These are phyloP conservation scores for Xylaria sp. DNA, from an alignment of 2,329 filamentous ascomycete genomes.

Conservation along the genomic window DNA sequence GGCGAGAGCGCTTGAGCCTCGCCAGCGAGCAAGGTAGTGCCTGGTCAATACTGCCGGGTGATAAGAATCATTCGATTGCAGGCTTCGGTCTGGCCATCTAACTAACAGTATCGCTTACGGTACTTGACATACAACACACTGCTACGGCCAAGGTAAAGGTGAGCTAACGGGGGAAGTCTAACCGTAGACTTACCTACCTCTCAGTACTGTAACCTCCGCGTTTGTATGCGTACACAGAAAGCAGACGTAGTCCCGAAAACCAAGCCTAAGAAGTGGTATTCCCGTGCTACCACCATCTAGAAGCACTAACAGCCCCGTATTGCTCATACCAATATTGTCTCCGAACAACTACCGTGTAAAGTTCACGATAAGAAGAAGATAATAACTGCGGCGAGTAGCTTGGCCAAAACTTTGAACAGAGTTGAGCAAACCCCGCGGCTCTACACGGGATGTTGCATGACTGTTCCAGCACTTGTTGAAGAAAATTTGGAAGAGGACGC, in stretches of 20 bases:
- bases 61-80: conserved; percentile 13
- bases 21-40: conserved; percentile 12
- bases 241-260: too few relatives aligned
- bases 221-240: too few relatives aligned
- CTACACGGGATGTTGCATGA: not conserved
- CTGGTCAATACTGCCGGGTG: conserved; percentile 1
- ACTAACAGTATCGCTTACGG: too few relatives aligned
- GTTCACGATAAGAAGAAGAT: not conserved
- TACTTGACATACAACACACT: too few relatives aligned
- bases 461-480: not conserved
- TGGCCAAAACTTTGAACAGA: not conserved
- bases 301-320: not conserved
- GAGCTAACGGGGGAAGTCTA: conserved; percentile 9
- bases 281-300: not conserved
- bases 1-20: not conserved
- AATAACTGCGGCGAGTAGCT: not conserved
- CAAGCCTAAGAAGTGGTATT: not conserved
- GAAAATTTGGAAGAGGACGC: conserved; percentile 10
- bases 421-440: not conserved
- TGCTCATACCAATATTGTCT: not conserved
- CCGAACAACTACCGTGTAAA: not conserved
- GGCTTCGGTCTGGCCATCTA: conserved; percentile 4
- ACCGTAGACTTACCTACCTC: conserved; percentile 4
- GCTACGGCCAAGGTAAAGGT: not conserved
- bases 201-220: conserved; percentile 13